Evolutionary conservation across 495 filamentous ascomycete species (phyloP), one percentile per base, ranked within the genome.

Genomic region (Hypoxylon perforatum): DNA sequence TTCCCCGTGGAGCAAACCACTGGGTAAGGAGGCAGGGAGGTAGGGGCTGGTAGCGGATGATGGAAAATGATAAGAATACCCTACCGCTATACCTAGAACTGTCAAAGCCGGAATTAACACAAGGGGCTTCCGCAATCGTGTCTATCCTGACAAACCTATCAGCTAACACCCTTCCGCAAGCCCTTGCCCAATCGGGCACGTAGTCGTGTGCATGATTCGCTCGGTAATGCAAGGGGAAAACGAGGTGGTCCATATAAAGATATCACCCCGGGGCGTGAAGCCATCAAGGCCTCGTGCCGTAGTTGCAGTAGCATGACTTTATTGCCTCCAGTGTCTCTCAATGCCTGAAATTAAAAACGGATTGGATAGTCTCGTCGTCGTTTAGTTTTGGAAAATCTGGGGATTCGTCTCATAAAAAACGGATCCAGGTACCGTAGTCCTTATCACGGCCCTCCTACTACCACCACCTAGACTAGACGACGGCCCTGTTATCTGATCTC

Each of bases 61-160:
- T n/a, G n/a, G n/a, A n/a, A n/a, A n/a, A n/a, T 69, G 65, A 69
- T 69, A 69, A 63, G 55, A 63, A 33, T 59, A 69, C 65, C 65
- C 65, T 48, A 55, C 15, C 23, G 9, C 48, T 62, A 58, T 52
- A 39, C 52, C 45, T 47, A 44, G 8, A 44, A 15, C 57, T 56
- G 30, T 10, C 30, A 69, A 46, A n/a, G 47, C 48, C 48, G 46
- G 59, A 23, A 41, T 45, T 33, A 17, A 14, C 30, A 8, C 33
- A 30, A 39, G 51, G 47, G 44, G 8, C 3, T 28, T 50, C 44
- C 36, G 35, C 21, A 58, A 15, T 22, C 23, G 18, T 18, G 14
- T 28, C n/a, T n/a, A n/a, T n/a, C n/a, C n/a, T n/a, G n/a, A n/a
- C 12, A 5, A 18, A 19, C 66, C 66, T 46, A 69, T 64, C 55